These are phyloP conservation scores for Scenedesmus sp. DNA, from an alignment of 163 green algal genomes.

Conservation along the genomic window DNA sequence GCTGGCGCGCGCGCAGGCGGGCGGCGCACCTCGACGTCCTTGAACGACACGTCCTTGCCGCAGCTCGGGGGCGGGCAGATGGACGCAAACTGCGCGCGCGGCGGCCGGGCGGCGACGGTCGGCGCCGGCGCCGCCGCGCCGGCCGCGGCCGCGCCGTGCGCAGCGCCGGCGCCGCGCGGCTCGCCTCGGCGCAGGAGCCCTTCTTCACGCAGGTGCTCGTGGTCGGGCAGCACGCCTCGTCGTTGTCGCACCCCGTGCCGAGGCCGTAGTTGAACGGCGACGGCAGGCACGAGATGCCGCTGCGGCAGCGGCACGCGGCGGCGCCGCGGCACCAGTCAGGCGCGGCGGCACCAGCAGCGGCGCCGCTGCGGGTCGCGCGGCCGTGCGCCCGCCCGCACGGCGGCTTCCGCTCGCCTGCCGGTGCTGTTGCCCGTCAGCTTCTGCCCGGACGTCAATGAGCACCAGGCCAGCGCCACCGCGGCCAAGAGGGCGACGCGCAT, in stretches of 20 bases:
- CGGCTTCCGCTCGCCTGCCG: too few relatives aligned
- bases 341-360: not conserved
- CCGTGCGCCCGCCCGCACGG: too few relatives aligned
- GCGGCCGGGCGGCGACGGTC: too few relatives aligned
- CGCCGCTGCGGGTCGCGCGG: slow-evolving; percentile 2
- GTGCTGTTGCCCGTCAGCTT: too few relatives aligned
- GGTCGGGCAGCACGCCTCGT: slow-evolving; percentile 12
- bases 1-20: too few relatives aligned
- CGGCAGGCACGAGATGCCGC: not conserved
- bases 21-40: slow-evolving; percentile 4
- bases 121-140: too few relatives aligned
- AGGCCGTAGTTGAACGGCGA: not conserved
- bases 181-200: not conserved
- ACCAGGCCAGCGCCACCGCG: too few relatives aligned
- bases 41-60: slow-evolving; percentile 27
- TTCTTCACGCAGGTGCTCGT: slow-evolving; percentile 34
- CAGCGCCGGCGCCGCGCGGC: too few relatives aligned
- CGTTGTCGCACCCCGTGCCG: not conserved
- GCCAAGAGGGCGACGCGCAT: too few relatives aligned
- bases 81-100: slow-evolving; percentile 11
- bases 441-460: too few relatives aligned
- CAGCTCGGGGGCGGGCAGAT: slow-evolving; percentile 26
- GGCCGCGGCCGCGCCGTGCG: too few relatives aligned
- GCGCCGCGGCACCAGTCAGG: not conserved
- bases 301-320: too few relatives aligned